These are phyloP conservation scores for Calonectria multiphialidica DNA, from an alignment of 2,329 filamentous ascomycete genomes.

Conservation along the genomic window DNA sequence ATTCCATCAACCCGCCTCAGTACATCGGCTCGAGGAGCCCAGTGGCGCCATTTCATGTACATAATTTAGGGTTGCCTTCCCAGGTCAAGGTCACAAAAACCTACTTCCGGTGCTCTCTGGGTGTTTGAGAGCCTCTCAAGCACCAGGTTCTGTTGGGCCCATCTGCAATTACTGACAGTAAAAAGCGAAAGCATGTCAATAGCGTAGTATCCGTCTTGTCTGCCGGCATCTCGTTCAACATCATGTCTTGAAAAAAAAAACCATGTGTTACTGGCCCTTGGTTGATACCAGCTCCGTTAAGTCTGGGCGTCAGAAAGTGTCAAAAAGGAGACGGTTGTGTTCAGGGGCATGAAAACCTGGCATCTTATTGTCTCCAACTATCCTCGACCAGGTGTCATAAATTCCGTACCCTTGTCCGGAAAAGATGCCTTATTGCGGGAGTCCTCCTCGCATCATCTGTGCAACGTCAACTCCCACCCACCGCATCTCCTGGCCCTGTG, in stretches of 20 bases:
- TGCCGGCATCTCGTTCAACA: not conserved
- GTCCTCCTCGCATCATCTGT: constrained; percentile 54
- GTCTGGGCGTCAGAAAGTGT: not conserved
- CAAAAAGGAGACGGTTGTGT: not conserved
- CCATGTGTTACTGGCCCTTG: not conserved
- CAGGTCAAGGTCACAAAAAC: no score
- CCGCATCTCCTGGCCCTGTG: constrained; percentile 49
- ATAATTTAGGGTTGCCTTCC: not conserved
- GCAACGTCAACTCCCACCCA: constrained; percentile 61
- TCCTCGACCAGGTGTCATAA: not conserved
- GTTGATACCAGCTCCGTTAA: not conserved
- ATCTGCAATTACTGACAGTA: not conserved
- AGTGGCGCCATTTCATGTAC: no score
- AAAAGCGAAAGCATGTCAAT: not conserved
- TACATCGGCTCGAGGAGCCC: not conserved
- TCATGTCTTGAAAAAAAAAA: not conserved
- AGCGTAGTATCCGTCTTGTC: not conserved
- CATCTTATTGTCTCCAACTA: constrained; percentile 7
- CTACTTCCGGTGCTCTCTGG: not conserved
- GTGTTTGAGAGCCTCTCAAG: not conserved
- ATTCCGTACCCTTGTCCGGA: not conserved
- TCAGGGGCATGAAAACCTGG: not conserved
- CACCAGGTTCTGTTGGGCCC: not conserved
- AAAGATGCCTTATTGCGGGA: constrained; percentile 11
- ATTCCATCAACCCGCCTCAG: not conserved